phyloP scores from a whole-genome alignment of 2,329 filamentous ascomycete genomes.

The Sporothrix inflata region DNA sequence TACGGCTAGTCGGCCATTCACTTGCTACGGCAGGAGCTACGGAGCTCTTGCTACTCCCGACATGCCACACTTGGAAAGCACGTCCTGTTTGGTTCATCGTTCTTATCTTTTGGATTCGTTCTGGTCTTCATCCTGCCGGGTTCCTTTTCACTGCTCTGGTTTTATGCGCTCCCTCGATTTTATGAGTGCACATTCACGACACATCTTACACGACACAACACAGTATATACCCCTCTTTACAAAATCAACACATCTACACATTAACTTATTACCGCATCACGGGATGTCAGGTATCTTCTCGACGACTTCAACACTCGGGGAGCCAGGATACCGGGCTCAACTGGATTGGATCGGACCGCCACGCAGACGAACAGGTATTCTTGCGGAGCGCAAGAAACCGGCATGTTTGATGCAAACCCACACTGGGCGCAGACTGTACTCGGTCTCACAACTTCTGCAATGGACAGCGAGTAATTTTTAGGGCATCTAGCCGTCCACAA shows the following conservation, averaged over 20 bases:
- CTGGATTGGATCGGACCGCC: background rate
- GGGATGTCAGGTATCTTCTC: background rate
- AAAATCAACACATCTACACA: conserved; percentile 7
- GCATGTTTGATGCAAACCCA: background rate
- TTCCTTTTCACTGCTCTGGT: background rate
- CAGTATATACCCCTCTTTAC: conserved; percentile 13
- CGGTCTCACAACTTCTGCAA: background rate
- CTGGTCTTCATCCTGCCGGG: background rate
- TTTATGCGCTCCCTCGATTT: background rate
- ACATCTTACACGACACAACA: conserved; percentile 16
- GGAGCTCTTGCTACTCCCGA: background rate
- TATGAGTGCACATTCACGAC: conserved; percentile 12
- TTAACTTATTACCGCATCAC: background rate
- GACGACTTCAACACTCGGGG: conserved; percentile 19
- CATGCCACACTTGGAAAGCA: background rate
- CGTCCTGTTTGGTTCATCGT: background rate
- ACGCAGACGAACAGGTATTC: background rate
- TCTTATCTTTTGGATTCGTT: background rate
- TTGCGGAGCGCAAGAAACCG: background rate
- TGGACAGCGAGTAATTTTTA: background rate
- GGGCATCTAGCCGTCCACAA: background rate
- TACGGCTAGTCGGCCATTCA: background rate
- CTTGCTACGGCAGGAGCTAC: background rate
- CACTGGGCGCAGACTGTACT: background rate
- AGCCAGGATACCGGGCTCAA: no score